Conservation (phyloP, 2,329 filamentous ascomycete species). For the Fusarium sp. region DNA sequence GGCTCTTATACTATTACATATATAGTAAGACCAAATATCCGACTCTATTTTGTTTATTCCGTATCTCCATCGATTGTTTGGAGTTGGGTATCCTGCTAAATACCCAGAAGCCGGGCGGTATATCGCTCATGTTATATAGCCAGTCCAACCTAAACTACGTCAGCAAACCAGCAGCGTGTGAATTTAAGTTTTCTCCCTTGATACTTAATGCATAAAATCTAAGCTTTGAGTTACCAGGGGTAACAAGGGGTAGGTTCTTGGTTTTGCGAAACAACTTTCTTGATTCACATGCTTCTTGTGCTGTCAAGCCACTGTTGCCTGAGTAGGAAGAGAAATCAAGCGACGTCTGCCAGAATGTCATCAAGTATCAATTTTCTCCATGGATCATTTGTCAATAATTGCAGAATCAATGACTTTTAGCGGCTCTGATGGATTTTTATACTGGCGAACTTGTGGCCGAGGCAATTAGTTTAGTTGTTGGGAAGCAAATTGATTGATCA, state of each 20-base stretch:
- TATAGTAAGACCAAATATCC: too few species aligned
- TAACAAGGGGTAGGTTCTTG: constrained; percentile 29
- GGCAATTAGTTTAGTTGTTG: constrained; percentile 11
- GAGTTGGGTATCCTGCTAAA: neutral
- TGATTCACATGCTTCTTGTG: constrained; percentile 29
- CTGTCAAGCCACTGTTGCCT: neutral
- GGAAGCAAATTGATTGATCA: neutral
- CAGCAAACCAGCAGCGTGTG: neutral
- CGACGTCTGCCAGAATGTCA: neutral
- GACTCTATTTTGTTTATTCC: too few species aligned
- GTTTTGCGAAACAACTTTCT: neutral
- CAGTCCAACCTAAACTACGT: neutral
- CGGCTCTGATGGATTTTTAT: neutral
- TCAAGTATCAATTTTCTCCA: neutral
- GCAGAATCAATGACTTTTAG: neutral
- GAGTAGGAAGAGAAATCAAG: neutral
- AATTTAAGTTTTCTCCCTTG: neutral
- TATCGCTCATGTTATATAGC: neutral
- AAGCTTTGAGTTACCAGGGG: constrained; percentile 25
- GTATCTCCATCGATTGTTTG: too few species aligned
- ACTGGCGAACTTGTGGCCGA: neutral
- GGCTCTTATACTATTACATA: neutral
- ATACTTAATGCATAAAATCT: constrained; percentile 2
- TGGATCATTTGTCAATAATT: neutral
- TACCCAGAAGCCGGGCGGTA: neutral